A percentile compares a stretch with the other conserved stretches of the same genome.
Evolutionary conservation across 139 green algal species (phyloP).

Genomic region (Chlamydomonas sp.): DNA sequence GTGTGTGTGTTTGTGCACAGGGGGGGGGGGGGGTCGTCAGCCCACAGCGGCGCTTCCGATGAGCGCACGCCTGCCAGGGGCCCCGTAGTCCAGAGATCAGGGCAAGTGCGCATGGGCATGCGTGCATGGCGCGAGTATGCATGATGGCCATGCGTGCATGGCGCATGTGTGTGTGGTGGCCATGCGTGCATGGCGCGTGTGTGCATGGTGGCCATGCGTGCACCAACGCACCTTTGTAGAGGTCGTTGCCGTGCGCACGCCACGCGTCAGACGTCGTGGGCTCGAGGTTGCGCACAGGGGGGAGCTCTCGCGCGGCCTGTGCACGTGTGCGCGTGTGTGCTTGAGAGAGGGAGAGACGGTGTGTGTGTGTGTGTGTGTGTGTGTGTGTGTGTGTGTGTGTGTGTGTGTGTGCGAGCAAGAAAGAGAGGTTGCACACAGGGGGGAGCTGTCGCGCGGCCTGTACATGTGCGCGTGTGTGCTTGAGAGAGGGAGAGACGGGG

Average conservation of each 20-base stretch:
- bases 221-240: slow-evolving; percentile 57
- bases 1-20: too few relatives aligned
- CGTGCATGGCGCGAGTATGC: neutral
- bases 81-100: too few relatives aligned
- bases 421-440: neutral
- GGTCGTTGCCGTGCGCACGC: slow-evolving; percentile 54
- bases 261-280: slow-evolving; percentile 39
- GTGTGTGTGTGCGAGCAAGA: neutral
- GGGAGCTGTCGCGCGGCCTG: neutral
- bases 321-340: neutral
- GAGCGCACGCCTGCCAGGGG: too few relatives aligned
- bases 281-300: slow-evolving; percentile 25
- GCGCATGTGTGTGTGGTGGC: too few relatives aligned
- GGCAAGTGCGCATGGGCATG: too few relatives aligned
- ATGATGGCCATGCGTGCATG: neutral
- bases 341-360: too few relatives aligned
- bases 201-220: neutral
- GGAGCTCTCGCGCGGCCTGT: slow-evolving; percentile 9
- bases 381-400: neutral
- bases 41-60: too few relatives aligned
- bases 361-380: slow-evolving; percentile 1
- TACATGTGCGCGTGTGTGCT: neutral
- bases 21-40: too few relatives aligned
- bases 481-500: neutral
- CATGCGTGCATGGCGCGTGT: neutral